Base-by-base conservation (phyloP, 495 filamentous ascomycete species). In the Aspergillus ellipticus region DNA sequence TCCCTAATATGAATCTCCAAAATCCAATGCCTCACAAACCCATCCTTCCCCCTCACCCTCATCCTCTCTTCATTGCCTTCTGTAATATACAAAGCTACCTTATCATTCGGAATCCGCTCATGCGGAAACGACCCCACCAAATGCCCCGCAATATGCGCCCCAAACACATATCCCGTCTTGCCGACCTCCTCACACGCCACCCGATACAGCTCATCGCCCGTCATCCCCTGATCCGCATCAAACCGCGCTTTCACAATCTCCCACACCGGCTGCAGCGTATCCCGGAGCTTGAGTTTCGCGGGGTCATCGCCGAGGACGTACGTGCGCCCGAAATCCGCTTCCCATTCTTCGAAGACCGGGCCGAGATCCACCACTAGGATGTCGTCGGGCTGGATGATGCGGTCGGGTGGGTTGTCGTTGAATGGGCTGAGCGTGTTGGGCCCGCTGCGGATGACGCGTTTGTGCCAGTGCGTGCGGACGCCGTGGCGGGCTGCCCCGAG, bases 1-100 rank as follows among this genome's bases (percentile, higher is more conserved):
- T 81, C 72, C 31, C 69, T 70, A 16, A 80, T 69, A 64, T 81
- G 75, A 55, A 81, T 75, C 59, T 81, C 75, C 61, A 79, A 49
- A 58, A 80, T 79, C 75, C 77, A 81, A 66, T 79, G 77, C 43
- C 73, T 53, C 59, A 65, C 69, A 24, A 67, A 56, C 5, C 76
- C 77, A 59, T 77, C 67, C 51, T 66, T 65, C 16, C 71, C 74
- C 9, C 57, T 51, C 6, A 26, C 31, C 43, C 54, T 69, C 72
- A 79, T 79, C 9, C 47, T 53, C 6, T 71, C 64, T 2, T 66
- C 28, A 62, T 76, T 79, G 0, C 71, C 75, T 48, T 69, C 57
- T 2, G 70, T 73, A 29, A 78, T 75, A 49, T 79, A 79, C 6
- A 78, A 55, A 3, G 50, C 54, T 15, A 55, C 70, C 56, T 66